Evolutionary conservation across 192 early-diverging fungal genomes (phyloP).

Genomic region (Jimgerdemannia flammicorona): DNA sequence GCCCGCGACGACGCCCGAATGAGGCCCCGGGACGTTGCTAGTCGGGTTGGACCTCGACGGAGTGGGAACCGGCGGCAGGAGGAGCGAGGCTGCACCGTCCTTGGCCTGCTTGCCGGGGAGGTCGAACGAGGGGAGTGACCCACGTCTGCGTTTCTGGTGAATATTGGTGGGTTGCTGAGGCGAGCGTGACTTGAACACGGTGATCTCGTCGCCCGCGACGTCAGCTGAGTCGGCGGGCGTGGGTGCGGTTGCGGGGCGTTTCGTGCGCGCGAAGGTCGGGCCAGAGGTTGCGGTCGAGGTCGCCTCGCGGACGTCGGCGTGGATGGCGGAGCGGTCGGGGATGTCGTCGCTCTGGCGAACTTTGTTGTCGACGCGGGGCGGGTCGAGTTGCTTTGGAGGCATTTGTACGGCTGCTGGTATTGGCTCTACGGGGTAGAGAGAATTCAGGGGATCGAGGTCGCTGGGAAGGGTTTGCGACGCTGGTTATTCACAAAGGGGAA

Average conservation of each 20-base stretch:
- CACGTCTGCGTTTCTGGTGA: slow-evolving; percentile 9
- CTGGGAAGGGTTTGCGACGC: not conserved
- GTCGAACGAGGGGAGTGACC: slow-evolving; percentile 15
- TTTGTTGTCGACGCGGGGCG: slow-evolving; percentile 19
- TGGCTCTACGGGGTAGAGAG: not conserved
- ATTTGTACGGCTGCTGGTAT: not conserved
- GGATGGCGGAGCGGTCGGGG: not conserved
- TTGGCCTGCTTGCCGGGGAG: not conserved
- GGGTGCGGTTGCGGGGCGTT: not conserved
- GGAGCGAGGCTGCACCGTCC: slow-evolving; percentile 2
- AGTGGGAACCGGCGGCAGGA: slow-evolving; percentile 10
- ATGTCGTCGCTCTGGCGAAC: slow-evolving; percentile 6
- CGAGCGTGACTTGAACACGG: not conserved
- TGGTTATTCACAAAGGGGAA: not conserved
- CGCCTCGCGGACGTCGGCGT: not conserved
- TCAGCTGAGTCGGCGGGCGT: not conserved
- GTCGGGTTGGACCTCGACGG: slow-evolving; percentile 5
- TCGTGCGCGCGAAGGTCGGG: not conserved
- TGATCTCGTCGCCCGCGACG: not conserved
- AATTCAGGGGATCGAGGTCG: not conserved
- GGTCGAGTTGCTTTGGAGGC: slow-evolving; percentile 20
- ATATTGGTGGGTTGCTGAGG: not conserved
- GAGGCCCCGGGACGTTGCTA: slow-evolving; percentile 6
- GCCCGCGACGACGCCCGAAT: slow-evolving; percentile 7
- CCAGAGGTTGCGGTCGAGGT: not conserved